A percentile compares a stretch with the other conserved stretches of the same genome.
These are phyloP conservation scores for Globisporangium carolinianum DNA, from an alignment of 352 stramenopile genomes.

Conservation along the genomic window DNA sequence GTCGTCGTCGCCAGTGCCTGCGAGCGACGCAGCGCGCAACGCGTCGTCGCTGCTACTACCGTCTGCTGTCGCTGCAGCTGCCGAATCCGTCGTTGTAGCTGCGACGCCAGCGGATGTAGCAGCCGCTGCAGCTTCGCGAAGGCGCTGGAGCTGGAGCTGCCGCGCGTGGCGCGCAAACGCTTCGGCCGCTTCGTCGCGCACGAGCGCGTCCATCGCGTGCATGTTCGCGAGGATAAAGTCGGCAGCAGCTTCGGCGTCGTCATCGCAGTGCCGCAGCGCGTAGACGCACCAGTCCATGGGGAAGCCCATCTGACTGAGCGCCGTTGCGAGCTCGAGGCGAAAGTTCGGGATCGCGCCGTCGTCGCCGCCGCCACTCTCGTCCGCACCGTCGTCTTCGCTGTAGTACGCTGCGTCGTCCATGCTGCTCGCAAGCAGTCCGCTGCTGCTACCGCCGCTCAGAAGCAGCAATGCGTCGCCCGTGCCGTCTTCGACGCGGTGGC, in stretches of 20 bases:
- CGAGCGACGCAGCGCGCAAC: neutral
- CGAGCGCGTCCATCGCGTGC: slow-evolving; percentile 70
- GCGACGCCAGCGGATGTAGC: neutral
- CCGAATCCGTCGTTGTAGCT: neutral
- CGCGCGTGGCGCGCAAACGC: slow-evolving; percentile 32
- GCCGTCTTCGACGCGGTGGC: slow-evolving; percentile 76
- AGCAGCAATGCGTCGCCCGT: slow-evolving; percentile 16
- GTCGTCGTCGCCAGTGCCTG: slow-evolving; percentile 6
- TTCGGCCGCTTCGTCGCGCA: slow-evolving; percentile 74
- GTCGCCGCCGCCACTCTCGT: slow-evolving; percentile 18
- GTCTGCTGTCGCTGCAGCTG: neutral
- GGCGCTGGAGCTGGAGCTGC: slow-evolving; percentile 33
- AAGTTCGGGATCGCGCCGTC: slow-evolving; percentile 73
- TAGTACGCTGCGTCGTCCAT: slow-evolving; percentile 69
- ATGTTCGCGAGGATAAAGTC: slow-evolving; percentile 86
- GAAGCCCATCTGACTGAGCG: slow-evolving; percentile 82
- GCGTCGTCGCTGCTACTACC: neutral
- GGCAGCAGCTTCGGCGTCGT: slow-evolving; percentile 72
- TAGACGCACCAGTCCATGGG: slow-evolving; percentile 87
- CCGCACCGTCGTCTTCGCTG: slow-evolving; percentile 54
- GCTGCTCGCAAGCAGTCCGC: slow-evolving; percentile 16
- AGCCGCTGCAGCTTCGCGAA: neutral
- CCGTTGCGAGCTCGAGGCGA: slow-evolving; percentile 73
- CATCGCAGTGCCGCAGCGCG: slow-evolving; percentile 72
- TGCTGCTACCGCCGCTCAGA: slow-evolving; percentile 18